phyloP scores from a whole-genome alignment of 2,329 filamentous ascomycete species.

The Cladosporium velox region DNA sequence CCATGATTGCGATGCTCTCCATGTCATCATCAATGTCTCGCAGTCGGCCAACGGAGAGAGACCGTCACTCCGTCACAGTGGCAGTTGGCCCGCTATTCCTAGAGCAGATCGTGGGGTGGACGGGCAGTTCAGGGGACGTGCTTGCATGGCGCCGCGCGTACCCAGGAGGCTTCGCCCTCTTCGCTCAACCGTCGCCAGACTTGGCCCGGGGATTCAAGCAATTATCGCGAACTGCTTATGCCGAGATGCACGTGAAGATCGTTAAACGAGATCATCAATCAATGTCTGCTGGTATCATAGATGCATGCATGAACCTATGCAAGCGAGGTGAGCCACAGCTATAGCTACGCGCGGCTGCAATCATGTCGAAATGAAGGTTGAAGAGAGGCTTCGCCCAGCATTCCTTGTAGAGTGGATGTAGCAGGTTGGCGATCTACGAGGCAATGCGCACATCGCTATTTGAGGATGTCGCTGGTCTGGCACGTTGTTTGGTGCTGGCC shows the following conservation, averaged over 20 bases:
- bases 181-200: background rate
- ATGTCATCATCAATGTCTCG: background rate
- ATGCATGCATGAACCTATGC: background rate
- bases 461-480: background rate
- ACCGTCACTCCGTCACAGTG: background rate
- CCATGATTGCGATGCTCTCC: background rate
- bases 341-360: background rate
- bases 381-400: background rate
- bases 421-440: slow-evolving; percentile 5
- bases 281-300: background rate
- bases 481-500: background rate
- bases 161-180: background rate
- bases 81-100: background rate
- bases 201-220: slow-evolving; percentile 9
- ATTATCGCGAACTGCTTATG: slow-evolving; percentile 4
- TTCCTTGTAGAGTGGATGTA: background rate
- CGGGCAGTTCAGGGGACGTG: background rate
- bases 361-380: background rate
- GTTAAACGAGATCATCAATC: background rate
- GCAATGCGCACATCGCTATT: background rate
- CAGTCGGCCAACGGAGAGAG: background rate
- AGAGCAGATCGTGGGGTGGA: background rate
- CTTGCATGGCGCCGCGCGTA: slow-evolving; percentile 8
- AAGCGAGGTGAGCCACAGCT: background rate
- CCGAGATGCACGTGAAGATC: background rate